Base-by-base conservation (phyloP, 1,139 yeast species). In the Hyphopichia pseudoburtonii region DNA sequence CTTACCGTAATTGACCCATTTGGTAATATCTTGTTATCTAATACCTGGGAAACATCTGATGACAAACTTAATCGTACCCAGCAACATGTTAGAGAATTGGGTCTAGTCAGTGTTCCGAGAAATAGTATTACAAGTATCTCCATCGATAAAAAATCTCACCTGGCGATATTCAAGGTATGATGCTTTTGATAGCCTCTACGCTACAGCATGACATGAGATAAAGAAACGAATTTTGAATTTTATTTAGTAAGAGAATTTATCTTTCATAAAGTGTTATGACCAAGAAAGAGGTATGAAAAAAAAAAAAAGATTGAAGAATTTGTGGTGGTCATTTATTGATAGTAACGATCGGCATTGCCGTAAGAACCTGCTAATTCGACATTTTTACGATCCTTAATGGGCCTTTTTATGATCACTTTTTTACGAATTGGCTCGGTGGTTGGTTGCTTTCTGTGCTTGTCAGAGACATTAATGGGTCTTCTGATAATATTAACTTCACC, bases 51-150 rank as follows among this genome's bases (percentile, higher is more conserved):
- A 42, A 57, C 59, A 17, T 57, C 70, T 0, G 39, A 38, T 2
- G 71, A 64, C 39, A 52, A 50, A 31, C 41, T 67, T 17, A 47
- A 60, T 38, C 38, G 44, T 2, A 39, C 45, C 4, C 46, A 47
- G 3, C 27, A 45, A 15, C 71, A 64, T 40, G 48, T 45, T 23
- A 53, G 77, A 49, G 70, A 66, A 35, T 51, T 70, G 33, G 77
- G 76, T 0, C 53, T 71, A 41, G 75, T 70, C n/a, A 71, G 77
- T 53, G 64, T 71, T 3, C 76, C 76, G 1, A 52, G 62, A 42
- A 57, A 55, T 3, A 56, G 62, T 32, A 56, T 70, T 5, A 46
- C 37, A 5, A 52, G 47, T 23, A 52, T 70, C 3, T 50, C 47
- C 32, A 51, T 66, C 36, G 60, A 57, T 31, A 46, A 52, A 24